Conservation (phyloP, 805 yeast species). For the Candida pseudofarinosa region DNA sequence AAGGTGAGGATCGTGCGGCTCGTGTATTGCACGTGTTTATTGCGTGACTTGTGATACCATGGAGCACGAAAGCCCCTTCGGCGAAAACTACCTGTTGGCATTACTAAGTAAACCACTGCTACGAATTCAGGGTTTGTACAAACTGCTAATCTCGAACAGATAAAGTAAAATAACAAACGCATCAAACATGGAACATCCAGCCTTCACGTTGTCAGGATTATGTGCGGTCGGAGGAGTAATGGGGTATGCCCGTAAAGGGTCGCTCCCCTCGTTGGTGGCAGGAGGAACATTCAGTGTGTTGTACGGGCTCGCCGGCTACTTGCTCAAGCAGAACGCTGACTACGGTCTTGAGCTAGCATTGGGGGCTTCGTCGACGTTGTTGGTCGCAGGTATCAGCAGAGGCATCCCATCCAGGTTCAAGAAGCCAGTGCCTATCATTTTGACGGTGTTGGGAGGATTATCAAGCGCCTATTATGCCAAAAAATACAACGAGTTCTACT, state of each 20-base stretch:
- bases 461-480: conserved; percentile 66
- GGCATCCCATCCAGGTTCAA: conserved; percentile 54
- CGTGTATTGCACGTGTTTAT: too few species aligned
- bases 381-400: conserved; percentile 71
- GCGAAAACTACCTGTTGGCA: too few species aligned
- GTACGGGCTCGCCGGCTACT: conserved; percentile 71
- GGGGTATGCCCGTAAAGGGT: conserved; percentile 65
- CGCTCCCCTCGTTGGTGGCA: conserved; percentile 76
- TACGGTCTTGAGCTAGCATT: conserved; percentile 80
- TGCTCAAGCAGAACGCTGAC: conserved; percentile 67
- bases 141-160: too few species aligned
- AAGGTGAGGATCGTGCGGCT: background rate
- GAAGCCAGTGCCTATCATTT: conserved; percentile 71
- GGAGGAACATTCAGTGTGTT: conserved; percentile 60
- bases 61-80: too few species aligned
- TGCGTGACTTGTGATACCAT: too few species aligned
- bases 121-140: too few species aligned
- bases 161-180: too few species aligned
- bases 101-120: too few species aligned
- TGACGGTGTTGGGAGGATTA: conserved; percentile 59
- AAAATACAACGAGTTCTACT: conserved; percentile 72
- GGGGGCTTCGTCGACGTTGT: conserved; percentile 61
- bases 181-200: conserved; percentile 74
- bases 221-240: conserved; percentile 66
- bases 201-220: conserved; percentile 65